Conservation (phyloP, 1,284 basidiomycete genomes). For the Trichosporon sp. region DNA sequence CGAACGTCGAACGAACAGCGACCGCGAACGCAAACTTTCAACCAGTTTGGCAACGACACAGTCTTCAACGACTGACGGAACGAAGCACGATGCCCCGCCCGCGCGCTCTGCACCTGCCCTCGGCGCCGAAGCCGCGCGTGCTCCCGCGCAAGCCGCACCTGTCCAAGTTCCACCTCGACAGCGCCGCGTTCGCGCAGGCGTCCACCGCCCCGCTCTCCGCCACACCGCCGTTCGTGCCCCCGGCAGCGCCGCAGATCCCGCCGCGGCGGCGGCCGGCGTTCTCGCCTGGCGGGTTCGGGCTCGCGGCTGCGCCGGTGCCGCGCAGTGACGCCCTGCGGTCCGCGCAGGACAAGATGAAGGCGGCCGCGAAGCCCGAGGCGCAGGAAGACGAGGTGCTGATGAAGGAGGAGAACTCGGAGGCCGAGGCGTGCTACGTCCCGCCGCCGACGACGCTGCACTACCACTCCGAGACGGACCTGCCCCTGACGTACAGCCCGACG, state of each 20-base stretch:
- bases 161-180: conserved; percentile 22
- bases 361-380: conserved; percentile 7
- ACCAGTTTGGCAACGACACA: neutral
- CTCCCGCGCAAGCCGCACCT: conserved; percentile 22
- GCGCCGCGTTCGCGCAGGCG: conserved; percentile 15
- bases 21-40: neutral
- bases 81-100: conserved; percentile 14
- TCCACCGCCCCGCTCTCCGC: conserved; percentile 10
- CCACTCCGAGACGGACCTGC: conserved; percentile 60
- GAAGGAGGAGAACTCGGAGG: conserved; percentile 36
- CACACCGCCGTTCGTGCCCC: conserved; percentile 22
- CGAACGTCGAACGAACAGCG: neutral
- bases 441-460: conserved; percentile 53
- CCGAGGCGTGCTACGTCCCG: conserved; percentile 50
- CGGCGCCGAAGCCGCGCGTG: conserved; percentile 11
- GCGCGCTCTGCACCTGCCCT: conserved; percentile 19
- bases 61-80: neutral
- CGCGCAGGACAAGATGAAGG: conserved; percentile 24
- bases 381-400: conserved; percentile 17
- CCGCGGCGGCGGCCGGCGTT: conserved; percentile 42
- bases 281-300: conserved; percentile 46
- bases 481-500: conserved; percentile 66
- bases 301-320: conserved; percentile 28
- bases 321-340: conserved; percentile 17
- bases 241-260: conserved; percentile 40